A percentile compares a stretch with the other conserved stretches of the same genome.
These are phyloP conservation scores for Geotrichum bryndzae DNA, from an alignment of 1,139 yeast species.

Conservation along the genomic window DNA sequence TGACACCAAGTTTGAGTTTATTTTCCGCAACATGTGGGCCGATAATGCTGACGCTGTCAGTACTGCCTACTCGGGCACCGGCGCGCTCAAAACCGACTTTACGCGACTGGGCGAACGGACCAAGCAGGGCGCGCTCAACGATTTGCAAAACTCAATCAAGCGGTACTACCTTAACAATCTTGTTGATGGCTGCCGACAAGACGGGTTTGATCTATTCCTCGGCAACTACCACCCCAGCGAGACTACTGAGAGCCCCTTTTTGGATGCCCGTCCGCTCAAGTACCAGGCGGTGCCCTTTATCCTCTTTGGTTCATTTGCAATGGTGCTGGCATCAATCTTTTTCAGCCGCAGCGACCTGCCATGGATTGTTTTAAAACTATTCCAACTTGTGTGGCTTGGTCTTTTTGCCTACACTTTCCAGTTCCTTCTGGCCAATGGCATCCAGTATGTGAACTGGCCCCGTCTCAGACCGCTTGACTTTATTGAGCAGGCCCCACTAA, in stretches of 20 bases:
- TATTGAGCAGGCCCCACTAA: conserved; percentile 40
- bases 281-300: conserved; percentile 76
- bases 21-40: conserved; percentile 92
- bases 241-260: conserved; percentile 60
- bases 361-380: conserved; percentile 51
- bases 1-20: conserved; percentile 56
- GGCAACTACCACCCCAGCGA: conserved; percentile 71
- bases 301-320: conserved; percentile 63
- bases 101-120: conserved; percentile 93
- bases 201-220: conserved; percentile 80
- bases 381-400: conserved; percentile 54
- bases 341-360: conserved; percentile 55
- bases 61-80: conserved; percentile 89
- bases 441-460: conserved; percentile 96
- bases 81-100: conserved; percentile 93
- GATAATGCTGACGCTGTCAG: conserved; percentile 96
- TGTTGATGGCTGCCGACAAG: conserved; percentile 90
- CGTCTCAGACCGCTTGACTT: conserved; percentile 54
- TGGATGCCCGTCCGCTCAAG: conserved; percentile 67
- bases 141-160: conserved; percentile 73
- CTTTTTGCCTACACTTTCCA: conserved; percentile 41
- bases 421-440: conserved; percentile 58
- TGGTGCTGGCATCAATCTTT: conserved; percentile 58
- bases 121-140: conserved; percentile 72
- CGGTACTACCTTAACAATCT: conserved; percentile 84